Conservation (phyloP, 495 filamentous ascomycete genomes). For the Neurospora pannonica region DNA sequence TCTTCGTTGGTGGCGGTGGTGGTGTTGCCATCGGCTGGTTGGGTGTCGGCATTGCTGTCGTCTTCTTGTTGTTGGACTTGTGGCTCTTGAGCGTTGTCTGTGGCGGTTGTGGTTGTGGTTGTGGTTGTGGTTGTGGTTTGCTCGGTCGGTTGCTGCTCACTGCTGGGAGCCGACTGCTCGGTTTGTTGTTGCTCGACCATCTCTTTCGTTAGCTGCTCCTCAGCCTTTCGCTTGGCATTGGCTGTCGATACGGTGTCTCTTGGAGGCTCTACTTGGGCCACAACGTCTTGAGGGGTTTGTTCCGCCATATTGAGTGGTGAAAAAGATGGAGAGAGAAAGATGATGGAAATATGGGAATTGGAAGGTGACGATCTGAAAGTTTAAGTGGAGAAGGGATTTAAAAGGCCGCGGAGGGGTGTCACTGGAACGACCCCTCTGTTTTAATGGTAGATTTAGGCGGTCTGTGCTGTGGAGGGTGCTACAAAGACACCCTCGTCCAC, state of each 20-base stretch:
- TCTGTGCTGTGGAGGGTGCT: neutral
- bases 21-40: neutral
- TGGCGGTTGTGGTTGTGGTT: neutral
- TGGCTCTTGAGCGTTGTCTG: neutral
- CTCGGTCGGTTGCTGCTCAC: neutral
- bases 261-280: neutral
- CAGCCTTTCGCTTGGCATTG: conserved; percentile 23
- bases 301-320: conserved; percentile 1
- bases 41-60: neutral
- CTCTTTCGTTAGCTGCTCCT: conserved; percentile 14
- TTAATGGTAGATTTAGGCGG: neutral
- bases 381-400: neutral
- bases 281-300: neutral
- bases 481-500: neutral
- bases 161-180: conserved; percentile 4
- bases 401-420: neutral
- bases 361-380: neutral
- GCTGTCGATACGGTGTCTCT: neutral
- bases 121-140: neutral
- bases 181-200: conserved; percentile 5
- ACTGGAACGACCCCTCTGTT: neutral
- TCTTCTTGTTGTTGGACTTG: neutral
- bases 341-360: neutral
- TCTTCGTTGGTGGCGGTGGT: neutral
- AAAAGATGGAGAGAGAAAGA: neutral